Base-by-base conservation (phyloP, 148 eudicot species). In the Dysphania ambrosioides region DNA sequence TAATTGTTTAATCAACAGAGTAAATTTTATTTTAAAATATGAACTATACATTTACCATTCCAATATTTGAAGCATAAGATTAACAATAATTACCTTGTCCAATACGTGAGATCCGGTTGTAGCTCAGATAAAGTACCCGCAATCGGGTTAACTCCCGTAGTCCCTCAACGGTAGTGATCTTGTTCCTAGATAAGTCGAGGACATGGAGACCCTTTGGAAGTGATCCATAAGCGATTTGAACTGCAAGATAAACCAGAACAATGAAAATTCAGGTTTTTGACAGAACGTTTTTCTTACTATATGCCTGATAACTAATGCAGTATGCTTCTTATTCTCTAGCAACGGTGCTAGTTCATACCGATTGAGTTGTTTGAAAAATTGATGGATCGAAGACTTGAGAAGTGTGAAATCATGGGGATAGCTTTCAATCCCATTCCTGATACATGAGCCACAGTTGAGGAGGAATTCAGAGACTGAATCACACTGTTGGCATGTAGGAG, bases 191-290 rank as follows among this genome's bases (percentile, higher is more conserved):
- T 77, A 95, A 81, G 76, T 92, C 82, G 15, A 95, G 93, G 68
- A 80, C 78, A 72, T 95, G 97, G 76, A 95, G 96, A 42, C 96
- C 93, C 84, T 88, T 90, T 60, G 98, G 98, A 71, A 95, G 87
- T 49, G 93, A 86, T 29, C 97, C 97, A 18, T 88, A 75, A n/a
- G n/a, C n/a, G n/a, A n/a, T n/a, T n/a, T n/a, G n/a, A n/a, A n/a
- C n/a, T n/a, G n/a, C n/a, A n/a, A n/a, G 77, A 21, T 30, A 27
- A 67, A 23, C 63, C 59, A 66, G 60, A 74, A 72, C 32, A n/a
- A n/a, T n/a, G n/a, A n/a, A n/a, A n/a, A n/a, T n/a, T n/a, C n/a
- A n/a, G n/a, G n/a, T n/a, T n/a, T n/a, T n/a, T n/a, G n/a, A n/a
- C n/a, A n/a, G n/a, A n/a, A 57, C 15, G 72, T 47, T 47, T 8